Conservation (phyloP, 2,329 filamentous ascomycete genomes). For the Pseudocercospora cruenta region DNA sequence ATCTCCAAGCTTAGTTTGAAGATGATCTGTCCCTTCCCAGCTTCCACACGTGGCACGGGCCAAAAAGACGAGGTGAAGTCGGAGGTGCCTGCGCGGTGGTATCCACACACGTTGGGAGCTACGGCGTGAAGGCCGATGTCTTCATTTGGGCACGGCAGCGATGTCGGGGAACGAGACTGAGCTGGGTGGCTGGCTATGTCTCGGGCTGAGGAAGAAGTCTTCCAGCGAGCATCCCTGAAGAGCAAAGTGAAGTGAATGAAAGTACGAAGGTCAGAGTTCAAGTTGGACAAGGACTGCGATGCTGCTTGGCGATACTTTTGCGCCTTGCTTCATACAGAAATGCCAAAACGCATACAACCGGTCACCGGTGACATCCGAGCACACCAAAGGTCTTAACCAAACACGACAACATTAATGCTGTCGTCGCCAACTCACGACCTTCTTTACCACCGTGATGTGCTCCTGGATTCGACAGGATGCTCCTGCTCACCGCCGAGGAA, state of each 20-base stretch:
- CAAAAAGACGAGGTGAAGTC: slow-evolving; percentile 10
- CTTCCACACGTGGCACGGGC: slow-evolving; percentile 7
- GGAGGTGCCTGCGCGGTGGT: not conserved
- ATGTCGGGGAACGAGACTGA: not conserved
- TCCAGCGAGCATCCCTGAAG: not conserved
- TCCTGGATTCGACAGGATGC: too few species aligned
- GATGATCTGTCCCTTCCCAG: slow-evolving; percentile 5
- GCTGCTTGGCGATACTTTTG: not conserved
- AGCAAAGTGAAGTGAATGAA: not conserved
- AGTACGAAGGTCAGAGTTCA: not conserved
- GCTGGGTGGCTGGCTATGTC: not conserved
- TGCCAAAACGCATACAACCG: too few species aligned
- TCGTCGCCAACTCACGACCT: too few species aligned
- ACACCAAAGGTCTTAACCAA: too few species aligned
- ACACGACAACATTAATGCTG: too few species aligned
- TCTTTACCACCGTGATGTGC: too few species aligned
- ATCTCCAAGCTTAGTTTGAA: not conserved
- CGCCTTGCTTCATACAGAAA: too few species aligned
- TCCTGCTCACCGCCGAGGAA: too few species aligned
- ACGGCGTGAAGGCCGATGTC: slow-evolving; percentile 4
- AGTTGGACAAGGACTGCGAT: not conserved
- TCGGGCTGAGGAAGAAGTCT: not conserved
- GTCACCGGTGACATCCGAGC: too few species aligned
- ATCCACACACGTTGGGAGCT: not conserved
- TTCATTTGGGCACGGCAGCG: not conserved